A percentile compares a stretch with the other conserved stretches of the same genome.
These are phyloP conservation scores for Berberis vulgaris DNA, from an alignment of 164 flowering plant genomes.

Conservation along the genomic window DNA sequence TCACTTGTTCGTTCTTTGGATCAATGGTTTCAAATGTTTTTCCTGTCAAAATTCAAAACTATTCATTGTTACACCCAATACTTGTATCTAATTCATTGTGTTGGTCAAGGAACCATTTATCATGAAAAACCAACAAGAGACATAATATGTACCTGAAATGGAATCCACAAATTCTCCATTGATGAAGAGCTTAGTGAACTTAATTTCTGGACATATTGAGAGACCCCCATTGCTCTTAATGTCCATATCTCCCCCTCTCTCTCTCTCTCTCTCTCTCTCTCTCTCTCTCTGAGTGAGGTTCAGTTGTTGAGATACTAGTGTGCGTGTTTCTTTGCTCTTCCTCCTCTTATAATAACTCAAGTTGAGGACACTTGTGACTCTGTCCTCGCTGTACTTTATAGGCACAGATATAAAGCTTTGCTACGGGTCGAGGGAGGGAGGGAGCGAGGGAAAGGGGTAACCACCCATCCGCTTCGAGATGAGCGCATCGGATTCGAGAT, in stretches of 20 bases:
- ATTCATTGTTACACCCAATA: too few species aligned
- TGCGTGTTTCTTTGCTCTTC: too few species aligned
- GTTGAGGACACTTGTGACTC: too few species aligned
- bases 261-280: not conserved
- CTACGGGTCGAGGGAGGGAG: too few species aligned
- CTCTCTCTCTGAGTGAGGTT: not conserved
- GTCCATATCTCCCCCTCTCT: not conserved
- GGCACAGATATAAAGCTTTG: too few species aligned
- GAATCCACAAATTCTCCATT: constrained; percentile 4
- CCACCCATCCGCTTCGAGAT: too few species aligned
- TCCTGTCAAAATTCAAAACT: constrained; percentile 25
- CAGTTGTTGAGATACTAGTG: too few species aligned
- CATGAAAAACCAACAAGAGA: not conserved
- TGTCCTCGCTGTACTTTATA: too few species aligned
- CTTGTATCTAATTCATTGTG: not conserved
- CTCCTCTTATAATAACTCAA: too few species aligned
- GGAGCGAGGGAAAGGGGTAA: too few species aligned
- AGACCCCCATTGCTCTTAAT: not conserved
- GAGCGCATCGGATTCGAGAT: too few species aligned
- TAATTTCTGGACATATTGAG: not conserved
- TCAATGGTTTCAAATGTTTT: constrained; percentile 70
- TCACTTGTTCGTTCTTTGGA: constrained; percentile 57
- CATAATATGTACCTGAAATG: not conserved
- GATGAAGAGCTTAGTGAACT: constrained; percentile 8
- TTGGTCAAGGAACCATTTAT: too few species aligned